phyloP scores from a whole-genome alignment of 2,329 filamentous ascomycete species.

The Aspergillus arachidicola region DNA sequence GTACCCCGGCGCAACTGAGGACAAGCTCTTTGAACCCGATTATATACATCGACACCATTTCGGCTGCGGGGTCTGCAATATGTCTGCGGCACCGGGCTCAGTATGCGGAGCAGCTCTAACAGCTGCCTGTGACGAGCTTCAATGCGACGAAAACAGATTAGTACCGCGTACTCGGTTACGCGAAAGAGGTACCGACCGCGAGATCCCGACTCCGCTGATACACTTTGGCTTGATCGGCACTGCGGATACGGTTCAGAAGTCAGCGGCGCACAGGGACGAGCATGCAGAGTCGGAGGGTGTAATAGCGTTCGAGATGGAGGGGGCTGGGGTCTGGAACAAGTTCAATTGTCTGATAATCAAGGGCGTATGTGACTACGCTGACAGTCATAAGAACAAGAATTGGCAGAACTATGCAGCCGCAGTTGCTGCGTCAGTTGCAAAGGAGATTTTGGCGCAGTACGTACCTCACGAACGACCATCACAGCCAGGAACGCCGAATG shows the following conservation, averaged over 20 bases:
- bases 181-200: conserved; percentile 10
- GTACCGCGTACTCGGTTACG: not conserved
- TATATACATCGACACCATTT: not conserved
- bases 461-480: not conserved
- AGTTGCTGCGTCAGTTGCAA: conserved; percentile 39
- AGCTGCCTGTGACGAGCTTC: conserved; percentile 28
- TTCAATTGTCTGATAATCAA: conserved; percentile 33
- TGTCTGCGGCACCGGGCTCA: not conserved
- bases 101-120: not conserved
- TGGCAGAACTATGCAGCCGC: conserved; percentile 48
- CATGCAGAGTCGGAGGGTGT: conserved; percentile 25
- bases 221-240: conserved; percentile 40
- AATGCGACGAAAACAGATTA: conserved; percentile 19
- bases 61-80: not conserved
- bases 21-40: not conserved
- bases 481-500: not conserved
- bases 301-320: conserved; percentile 41
- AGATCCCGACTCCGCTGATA: conserved; percentile 13
- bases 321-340: conserved; percentile 39
- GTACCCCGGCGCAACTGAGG: not conserved
- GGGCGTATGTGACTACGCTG: conserved; percentile 46
- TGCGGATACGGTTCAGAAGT: conserved; percentile 41
- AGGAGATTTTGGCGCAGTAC: not conserved
- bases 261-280: conserved; percentile 32
- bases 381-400: conserved; percentile 42